Conservation (phyloP, 2,329 filamentous ascomycete genomes). For the Penicillium italicum region DNA sequence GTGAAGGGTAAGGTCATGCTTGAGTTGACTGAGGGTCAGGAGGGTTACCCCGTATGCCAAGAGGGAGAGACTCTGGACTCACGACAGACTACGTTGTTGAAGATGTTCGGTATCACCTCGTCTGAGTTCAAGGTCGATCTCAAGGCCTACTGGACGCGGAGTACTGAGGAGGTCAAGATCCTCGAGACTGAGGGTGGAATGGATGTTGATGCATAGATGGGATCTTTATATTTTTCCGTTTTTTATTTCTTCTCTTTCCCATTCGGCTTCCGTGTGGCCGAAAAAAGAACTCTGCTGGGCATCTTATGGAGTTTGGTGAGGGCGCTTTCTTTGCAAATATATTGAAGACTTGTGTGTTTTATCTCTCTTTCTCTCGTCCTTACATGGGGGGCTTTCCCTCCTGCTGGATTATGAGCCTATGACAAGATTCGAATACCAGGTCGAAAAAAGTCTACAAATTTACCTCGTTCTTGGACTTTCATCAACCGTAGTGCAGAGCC, state of each 20-base stretch:
- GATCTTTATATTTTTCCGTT: slow-evolving; percentile 16
- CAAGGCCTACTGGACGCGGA: slow-evolving; percentile 58
- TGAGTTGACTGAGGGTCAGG: slow-evolving; percentile 48
- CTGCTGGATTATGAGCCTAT: slow-evolving; percentile 33
- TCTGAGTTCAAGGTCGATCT: slow-evolving; percentile 85
- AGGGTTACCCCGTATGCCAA: slow-evolving; percentile 72
- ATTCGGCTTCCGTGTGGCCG: slow-evolving; percentile 15
- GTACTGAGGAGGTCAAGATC: slow-evolving; percentile 40
- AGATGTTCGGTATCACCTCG: slow-evolving; percentile 86
- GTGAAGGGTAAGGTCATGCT: slow-evolving; percentile 83
- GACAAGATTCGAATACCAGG: slow-evolving; percentile 31
- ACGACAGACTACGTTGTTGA: slow-evolving; percentile 86
- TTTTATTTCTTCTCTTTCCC: slow-evolving; percentile 17
- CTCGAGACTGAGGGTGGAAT: slow-evolving; percentile 38
- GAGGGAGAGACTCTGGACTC: slow-evolving; percentile 83
- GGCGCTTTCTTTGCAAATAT: slow-evolving; percentile 31
- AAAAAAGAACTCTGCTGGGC: slow-evolving; percentile 33
- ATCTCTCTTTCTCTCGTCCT: slow-evolving; percentile 19
- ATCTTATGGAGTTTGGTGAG: slow-evolving; percentile 38
- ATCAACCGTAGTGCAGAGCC: slow-evolving; percentile 3
- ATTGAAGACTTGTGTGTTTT: slow-evolving; percentile 18
- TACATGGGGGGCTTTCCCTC: slow-evolving; percentile 15
- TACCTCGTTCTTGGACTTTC: not conserved
- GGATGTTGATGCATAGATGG: slow-evolving; percentile 40
- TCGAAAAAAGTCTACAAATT: slow-evolving; percentile 22